Evolutionary conservation across 345 rosid species (phyloP).

Genomic region (Gynandropsis gynandra): DNA sequence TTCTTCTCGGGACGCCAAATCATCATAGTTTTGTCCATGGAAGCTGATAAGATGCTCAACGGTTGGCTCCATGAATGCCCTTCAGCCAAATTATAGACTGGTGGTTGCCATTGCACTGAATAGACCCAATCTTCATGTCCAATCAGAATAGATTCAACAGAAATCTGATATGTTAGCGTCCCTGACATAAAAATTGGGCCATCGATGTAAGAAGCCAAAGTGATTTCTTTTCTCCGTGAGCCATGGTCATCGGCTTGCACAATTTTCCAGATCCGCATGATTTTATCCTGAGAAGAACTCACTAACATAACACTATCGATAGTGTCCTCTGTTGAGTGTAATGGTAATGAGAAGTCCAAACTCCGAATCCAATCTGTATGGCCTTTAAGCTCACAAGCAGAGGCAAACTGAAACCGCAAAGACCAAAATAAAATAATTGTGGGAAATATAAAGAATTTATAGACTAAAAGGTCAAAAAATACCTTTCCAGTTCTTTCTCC

Average conservation of each 20-base stretch:
- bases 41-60: constrained; percentile 70
- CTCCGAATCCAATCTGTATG: constrained; percentile 94
- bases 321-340: constrained; percentile 31
- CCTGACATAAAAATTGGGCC: constrained; percentile 77
- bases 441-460: constrained; percentile 1
- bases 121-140: constrained; percentile 99
- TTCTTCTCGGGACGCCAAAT: constrained; percentile 92
- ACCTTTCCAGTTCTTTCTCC: constrained; percentile 78
- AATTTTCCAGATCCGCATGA: constrained; percentile 85
- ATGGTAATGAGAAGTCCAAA: constrained; percentile 86
- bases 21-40: constrained; percentile 99
- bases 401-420: constrained; percentile 46
- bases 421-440: constrained; percentile 9
- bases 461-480: constrained; percentile 10
- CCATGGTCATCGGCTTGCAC: constrained; percentile 30
- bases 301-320: constrained; percentile 56
- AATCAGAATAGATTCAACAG: constrained; percentile 83
- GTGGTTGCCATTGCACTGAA: constrained; percentile 95
- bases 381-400: constrained; percentile 83
- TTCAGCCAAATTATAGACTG: constrained; percentile 28
- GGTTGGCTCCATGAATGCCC: constrained; percentile 39
- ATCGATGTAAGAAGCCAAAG: constrained; percentile 77
- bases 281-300: constrained; percentile 94
- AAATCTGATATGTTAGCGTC: constrained; percentile 65
- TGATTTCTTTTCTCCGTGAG: constrained; percentile 41